phyloP scores from a whole-genome alignment of 83 land plant species.

The Picea abies region DNA sequence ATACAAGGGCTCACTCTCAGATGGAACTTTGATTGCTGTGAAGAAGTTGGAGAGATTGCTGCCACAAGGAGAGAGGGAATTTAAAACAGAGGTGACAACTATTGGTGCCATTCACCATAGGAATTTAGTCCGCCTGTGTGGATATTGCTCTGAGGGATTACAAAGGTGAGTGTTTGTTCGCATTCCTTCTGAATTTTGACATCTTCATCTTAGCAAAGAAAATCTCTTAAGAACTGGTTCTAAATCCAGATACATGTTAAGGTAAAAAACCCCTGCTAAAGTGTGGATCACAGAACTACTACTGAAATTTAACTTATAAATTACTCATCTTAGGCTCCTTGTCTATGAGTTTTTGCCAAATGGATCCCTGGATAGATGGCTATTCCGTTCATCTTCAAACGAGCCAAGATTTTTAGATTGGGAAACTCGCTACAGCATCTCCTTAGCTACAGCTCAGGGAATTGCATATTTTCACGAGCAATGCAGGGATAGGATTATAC shows the following conservation, averaged over 20 bases:
- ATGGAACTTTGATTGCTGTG: constrained; percentile 54
- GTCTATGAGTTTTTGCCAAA: constrained; percentile 68
- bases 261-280: background rate
- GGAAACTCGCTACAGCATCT: constrained; percentile 53
- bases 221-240: background rate
- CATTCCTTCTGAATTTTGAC: constrained; percentile 2
- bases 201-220: background rate
- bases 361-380: constrained; percentile 61
- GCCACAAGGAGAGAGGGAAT: constrained; percentile 60
- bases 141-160: constrained; percentile 60
- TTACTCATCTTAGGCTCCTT: constrained; percentile 42
- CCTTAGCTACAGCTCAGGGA: constrained; percentile 53
- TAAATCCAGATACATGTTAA: background rate
- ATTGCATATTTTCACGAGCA: constrained; percentile 66
- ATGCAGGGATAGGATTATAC: constrained; percentile 55
- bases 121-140: constrained; percentile 58
- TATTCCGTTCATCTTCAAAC: constrained; percentile 18
- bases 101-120: constrained; percentile 67
- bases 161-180: constrained; percentile 27
- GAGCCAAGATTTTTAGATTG: constrained; percentile 45
- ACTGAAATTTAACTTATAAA: background rate
- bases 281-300: background rate
- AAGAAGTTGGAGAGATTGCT: constrained; percentile 53
- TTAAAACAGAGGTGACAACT: constrained; percentile 55
- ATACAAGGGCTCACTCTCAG: constrained; percentile 54